These are phyloP conservation scores for Capsella bursapastoris DNA, from an alignment of 345 rosid species.

Conservation along the genomic window DNA sequence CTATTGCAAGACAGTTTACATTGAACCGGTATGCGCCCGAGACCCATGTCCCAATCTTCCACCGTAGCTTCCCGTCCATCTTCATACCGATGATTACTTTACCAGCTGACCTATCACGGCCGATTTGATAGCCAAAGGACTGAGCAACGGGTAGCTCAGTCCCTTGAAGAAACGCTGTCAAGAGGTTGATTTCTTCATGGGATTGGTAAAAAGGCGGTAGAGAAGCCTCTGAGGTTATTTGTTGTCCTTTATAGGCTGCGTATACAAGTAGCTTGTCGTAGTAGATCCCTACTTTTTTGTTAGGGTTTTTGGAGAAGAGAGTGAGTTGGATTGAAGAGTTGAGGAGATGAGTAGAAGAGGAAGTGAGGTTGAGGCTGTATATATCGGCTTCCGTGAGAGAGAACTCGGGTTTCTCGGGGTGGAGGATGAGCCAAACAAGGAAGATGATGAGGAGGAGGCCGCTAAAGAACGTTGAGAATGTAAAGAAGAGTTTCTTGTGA, in stretches of 20 bases:
- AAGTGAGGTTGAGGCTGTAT: slow-evolving; percentile 68
- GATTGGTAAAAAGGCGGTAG: slow-evolving; percentile 86
- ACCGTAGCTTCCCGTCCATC: slow-evolving; percentile 69
- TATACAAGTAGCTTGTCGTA: slow-evolving; percentile 70
- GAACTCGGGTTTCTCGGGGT: slow-evolving; percentile 76
- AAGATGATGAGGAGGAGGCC: slow-evolving; percentile 57
- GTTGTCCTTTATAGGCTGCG: slow-evolving; percentile 78
- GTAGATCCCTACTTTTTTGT: slow-evolving; percentile 77
- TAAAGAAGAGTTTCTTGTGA: slow-evolving; percentile 64
- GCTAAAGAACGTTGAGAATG: slow-evolving; percentile 56
- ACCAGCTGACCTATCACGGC: slow-evolving; percentile 63
- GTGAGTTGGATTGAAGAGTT: slow-evolving; percentile 83
- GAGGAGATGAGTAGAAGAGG: slow-evolving; percentile 61
- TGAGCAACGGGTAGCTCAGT: slow-evolving; percentile 64
- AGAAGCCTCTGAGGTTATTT: slow-evolving; percentile 60
- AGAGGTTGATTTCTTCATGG: slow-evolving; percentile 60
- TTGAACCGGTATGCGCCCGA: slow-evolving; percentile 68
- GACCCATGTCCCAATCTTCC: slow-evolving; percentile 93
- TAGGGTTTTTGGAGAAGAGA: slow-evolving; percentile 65
- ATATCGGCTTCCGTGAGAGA: slow-evolving; percentile 65
- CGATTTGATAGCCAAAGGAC: slow-evolving; percentile 65
- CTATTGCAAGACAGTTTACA: slow-evolving; percentile 65
- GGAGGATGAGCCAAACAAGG: slow-evolving; percentile 73
- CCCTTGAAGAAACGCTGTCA: slow-evolving; percentile 71
- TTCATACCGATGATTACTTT: slow-evolving; percentile 58